These are phyloP conservation scores for Eucalyptus marginata DNA, from an alignment of 345 rosid genomes.

Conservation along the genomic window DNA sequence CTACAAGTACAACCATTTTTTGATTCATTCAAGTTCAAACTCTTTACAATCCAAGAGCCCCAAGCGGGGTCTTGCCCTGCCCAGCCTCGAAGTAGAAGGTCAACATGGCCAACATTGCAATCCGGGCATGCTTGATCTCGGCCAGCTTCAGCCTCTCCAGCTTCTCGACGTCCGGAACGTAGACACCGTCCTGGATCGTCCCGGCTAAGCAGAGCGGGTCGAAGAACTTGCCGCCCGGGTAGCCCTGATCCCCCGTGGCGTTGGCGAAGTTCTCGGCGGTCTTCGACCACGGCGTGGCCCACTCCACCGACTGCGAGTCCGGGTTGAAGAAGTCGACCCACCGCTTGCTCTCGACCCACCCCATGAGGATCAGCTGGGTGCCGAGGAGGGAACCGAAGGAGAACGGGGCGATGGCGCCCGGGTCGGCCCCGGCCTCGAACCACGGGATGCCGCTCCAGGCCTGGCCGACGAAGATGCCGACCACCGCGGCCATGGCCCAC, in stretches of 20 bases:
- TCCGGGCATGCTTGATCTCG: slow-evolving; percentile 93
- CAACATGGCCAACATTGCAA: slow-evolving; percentile 95
- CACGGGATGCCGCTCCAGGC: slow-evolving; percentile 97
- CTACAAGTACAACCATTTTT: not conserved
- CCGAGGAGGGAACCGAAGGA: slow-evolving; percentile 83
- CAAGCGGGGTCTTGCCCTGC: slow-evolving; percentile 95
- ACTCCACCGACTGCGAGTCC: slow-evolving; percentile 83
- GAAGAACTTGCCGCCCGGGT: slow-evolving; percentile 96
- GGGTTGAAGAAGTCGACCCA: slow-evolving; percentile 99
- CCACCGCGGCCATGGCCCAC: slow-evolving; percentile 92
- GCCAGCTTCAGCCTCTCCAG: slow-evolving; percentile 87
- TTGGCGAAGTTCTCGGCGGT: slow-evolving; percentile 84
- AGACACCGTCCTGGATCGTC: slow-evolving; percentile 46
- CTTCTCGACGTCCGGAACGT: slow-evolving; percentile 67
- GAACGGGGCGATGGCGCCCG: slow-evolving; percentile 79
- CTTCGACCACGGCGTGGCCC: slow-evolving; percentile 98
- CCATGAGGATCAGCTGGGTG: slow-evolving; percentile 91
- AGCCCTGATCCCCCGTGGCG: slow-evolving; percentile 87
- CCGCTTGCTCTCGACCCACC: slow-evolving; percentile 98
- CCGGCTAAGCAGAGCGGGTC: slow-evolving; percentile 82
- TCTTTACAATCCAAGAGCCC: slow-evolving; percentile 78
- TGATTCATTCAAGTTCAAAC: not conserved
- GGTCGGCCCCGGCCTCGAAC: slow-evolving; percentile 98
- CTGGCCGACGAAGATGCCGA: slow-evolving; percentile 88
- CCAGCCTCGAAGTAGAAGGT: slow-evolving; percentile 96